phyloP scores from a whole-genome alignment of 2,329 filamentous ascomycete species.

The Cordyceps cicadae region DNA sequence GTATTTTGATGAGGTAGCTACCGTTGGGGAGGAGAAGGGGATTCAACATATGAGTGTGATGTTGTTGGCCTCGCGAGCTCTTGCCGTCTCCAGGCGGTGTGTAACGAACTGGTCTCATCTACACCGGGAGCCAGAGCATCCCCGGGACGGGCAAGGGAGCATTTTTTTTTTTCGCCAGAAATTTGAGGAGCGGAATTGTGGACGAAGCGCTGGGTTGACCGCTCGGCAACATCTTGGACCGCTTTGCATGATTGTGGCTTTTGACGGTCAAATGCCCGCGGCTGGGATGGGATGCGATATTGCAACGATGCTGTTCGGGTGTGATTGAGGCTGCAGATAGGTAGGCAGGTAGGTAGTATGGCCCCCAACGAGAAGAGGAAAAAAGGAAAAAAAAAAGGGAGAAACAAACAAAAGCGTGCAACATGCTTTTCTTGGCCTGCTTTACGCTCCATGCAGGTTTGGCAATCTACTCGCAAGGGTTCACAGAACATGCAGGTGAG shows the following conservation, averaged over 20 bases:
- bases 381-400: too few species aligned
- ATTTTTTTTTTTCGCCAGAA: neutral
- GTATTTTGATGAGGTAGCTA: too few species aligned
- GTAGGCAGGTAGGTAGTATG: neutral
- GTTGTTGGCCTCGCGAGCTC: neutral
- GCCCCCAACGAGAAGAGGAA: neutral
- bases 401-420: neutral
- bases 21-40: too few species aligned
- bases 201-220: neutral
- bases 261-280: neutral
- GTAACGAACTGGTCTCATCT: neutral
- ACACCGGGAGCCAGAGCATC: neutral
- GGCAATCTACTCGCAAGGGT: neutral
- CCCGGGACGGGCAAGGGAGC: too few species aligned
- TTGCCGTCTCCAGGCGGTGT: neutral
- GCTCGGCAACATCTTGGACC: neutral
- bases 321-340: neutral
- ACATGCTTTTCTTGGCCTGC: neutral
- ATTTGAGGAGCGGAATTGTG: neutral
- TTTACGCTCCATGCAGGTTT: neutral
- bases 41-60: too few species aligned
- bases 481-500: too few species aligned
- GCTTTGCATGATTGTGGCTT: constrained; percentile 1
- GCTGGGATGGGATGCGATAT: neutral
- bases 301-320: constrained; percentile 2